Conservation (phyloP, 2,329 filamentous ascomycete genomes). For the Sclerotinia nivalis region DNA sequence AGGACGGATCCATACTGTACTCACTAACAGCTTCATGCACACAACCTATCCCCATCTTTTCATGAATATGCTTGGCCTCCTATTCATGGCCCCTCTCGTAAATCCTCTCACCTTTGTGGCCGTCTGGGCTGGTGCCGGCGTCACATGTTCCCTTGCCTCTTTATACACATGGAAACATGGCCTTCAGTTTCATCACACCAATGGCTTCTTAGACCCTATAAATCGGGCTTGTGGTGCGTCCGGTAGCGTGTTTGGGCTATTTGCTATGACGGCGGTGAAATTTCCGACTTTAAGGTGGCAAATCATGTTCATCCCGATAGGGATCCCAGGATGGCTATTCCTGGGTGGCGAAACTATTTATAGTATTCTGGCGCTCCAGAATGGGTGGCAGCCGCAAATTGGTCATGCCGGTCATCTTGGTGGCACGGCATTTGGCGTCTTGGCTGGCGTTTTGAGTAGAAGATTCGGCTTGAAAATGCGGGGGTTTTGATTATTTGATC, state of each 20-base stretch:
- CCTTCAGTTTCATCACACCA: neutral
- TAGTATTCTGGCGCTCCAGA: slow-evolving; percentile 12
- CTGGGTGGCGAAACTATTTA: neutral
- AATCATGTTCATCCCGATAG: slow-evolving; percentile 4
- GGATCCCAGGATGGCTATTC: neutral
- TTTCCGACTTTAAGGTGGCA: neutral
- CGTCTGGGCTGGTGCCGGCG: slow-evolving; percentile 13
- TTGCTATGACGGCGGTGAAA: neutral
- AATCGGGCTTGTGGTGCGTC: slow-evolving; percentile 12
- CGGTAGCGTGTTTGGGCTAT: slow-evolving; percentile 11
- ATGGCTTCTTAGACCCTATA: neutral
- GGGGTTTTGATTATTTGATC: neutral
- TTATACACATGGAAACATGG: slow-evolving; percentile 13
- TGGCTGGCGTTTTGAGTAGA: neutral
- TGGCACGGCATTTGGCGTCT: slow-evolving; percentile 15
- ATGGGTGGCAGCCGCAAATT: slow-evolving; percentile 5
- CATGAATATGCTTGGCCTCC: slow-evolving; percentile 8
- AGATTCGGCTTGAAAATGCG: neutral
- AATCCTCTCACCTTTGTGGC: slow-evolving; percentile 7
- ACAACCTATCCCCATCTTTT: slow-evolving; percentile 2
- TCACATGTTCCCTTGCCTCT: slow-evolving; percentile 7
- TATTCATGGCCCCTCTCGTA: neutral
- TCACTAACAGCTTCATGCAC: slow-evolving; percentile 18
- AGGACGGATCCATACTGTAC: slow-evolving; percentile 7
- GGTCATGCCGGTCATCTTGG: slow-evolving; percentile 21